These are phyloP conservation scores for Climacium dendroides DNA, from an alignment of 225 moss, liverwort and hornwort species.

Conservation along the genomic window DNA sequence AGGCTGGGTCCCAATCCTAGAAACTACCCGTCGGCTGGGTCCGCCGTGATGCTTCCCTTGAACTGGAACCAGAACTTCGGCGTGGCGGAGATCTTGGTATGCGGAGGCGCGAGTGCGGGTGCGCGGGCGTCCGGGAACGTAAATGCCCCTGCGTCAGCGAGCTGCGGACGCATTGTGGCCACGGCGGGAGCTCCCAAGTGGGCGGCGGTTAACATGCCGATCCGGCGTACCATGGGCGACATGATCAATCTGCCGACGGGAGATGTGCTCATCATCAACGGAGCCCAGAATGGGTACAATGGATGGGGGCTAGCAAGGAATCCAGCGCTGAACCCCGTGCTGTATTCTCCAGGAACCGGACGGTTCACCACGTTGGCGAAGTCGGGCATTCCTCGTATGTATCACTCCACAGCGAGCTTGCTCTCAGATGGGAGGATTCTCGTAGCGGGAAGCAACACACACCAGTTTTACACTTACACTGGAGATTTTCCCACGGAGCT, in stretches of 20 bases:
- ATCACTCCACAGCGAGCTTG: conserved; percentile 26
- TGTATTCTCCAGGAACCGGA: background rate
- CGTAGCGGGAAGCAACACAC: conserved; percentile 28
- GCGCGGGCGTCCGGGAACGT: background rate
- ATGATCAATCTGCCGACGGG: conserved; percentile 61
- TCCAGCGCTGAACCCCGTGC: conserved; percentile 36
- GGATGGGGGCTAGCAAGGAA: conserved; percentile 37
- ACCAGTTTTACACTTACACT: conserved; percentile 19
- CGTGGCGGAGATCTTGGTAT: conserved; percentile 3
- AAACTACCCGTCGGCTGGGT: conserved; percentile 36
- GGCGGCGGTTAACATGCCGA: conserved; percentile 43
- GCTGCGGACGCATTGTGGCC: conserved; percentile 45
- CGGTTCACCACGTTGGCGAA: background rate
- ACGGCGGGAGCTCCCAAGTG: conserved; percentile 19
- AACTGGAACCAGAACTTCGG: background rate
- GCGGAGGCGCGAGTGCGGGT: conserved; percentile 34
- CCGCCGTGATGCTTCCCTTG: conserved; percentile 17
- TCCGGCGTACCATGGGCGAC: conserved; percentile 50
- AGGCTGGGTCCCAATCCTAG: background rate
- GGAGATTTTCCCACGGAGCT: conserved; percentile 29
- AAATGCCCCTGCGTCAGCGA: conserved; percentile 18
- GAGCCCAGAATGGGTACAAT: conserved; percentile 44
- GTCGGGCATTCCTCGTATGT: conserved; percentile 7
- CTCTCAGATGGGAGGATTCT: conserved; percentile 15
- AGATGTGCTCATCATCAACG: conserved; percentile 54